A percentile compares a stretch with the other conserved stretches of the same genome.
Evolutionary conservation across 2,329 filamentous ascomycete genomes (phyloP).

Genomic region (Trichophyton rubrum): DNA sequence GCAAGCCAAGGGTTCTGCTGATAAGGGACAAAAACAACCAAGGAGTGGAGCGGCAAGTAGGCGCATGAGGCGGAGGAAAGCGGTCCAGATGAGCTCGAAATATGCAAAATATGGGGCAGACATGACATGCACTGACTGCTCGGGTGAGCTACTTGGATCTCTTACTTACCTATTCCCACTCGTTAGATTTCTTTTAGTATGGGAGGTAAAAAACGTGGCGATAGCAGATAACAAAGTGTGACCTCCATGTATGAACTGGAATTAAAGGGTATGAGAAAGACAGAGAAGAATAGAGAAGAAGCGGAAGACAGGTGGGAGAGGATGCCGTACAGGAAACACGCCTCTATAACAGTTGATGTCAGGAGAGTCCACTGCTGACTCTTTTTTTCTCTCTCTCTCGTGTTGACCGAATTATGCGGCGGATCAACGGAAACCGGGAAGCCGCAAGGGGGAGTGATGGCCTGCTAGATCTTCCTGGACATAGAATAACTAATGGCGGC

Average conservation of each 20-base stretch:
- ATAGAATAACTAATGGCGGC: neutral
- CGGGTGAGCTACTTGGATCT: no score
- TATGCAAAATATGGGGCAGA: neutral
- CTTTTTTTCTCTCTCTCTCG: neutral
- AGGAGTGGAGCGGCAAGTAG: neutral
- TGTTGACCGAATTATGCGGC: neutral
- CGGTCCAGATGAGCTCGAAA: neutral
- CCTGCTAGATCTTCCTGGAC: neutral
- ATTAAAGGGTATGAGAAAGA: neutral
- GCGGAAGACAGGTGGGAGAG: neutral
- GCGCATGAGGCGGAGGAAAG: neutral
- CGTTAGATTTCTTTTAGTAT: neutral
- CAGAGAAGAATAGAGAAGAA: neutral
- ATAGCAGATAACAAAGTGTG: neutral
- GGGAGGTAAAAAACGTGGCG: neutral
- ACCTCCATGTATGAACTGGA: neutral
- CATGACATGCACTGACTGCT: neutral
- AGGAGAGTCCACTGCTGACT: neutral
- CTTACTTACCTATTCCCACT: no score
- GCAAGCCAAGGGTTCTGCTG: neutral
- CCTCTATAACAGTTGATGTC: neutral
- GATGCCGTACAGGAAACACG: no score
- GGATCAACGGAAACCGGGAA: neutral
- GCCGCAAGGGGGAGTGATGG: neutral
- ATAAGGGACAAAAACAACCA: neutral